Evolutionary conservation across 164 flowering plant genomes (phyloP).

Genomic region (Echeveria elegans): DNA sequence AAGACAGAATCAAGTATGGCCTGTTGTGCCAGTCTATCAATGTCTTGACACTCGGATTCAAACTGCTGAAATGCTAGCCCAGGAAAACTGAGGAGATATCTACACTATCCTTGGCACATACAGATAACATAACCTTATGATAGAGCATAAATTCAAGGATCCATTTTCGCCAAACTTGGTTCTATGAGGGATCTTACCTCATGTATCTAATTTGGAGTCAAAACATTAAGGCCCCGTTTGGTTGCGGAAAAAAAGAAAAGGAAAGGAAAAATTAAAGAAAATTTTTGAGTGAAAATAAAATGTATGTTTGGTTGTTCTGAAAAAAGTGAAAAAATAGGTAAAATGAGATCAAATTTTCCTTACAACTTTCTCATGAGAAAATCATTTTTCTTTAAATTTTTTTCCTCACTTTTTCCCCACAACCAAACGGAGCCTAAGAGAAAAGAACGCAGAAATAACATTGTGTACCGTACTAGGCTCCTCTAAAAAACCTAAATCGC

Average conservation of each 20-base stretch:
- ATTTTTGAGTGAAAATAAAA: too few species aligned
- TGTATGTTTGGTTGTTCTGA: too few species aligned
- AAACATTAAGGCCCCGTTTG: too few species aligned
- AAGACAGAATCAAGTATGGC: constrained; percentile 24
- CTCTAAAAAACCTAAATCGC: constrained; percentile 88
- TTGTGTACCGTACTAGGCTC: constrained; percentile 68
- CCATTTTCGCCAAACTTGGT: constrained; percentile 46
- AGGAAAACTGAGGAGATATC: constrained; percentile 20
- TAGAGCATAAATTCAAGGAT: constrained; percentile 37
- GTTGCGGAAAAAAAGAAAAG: too few species aligned
- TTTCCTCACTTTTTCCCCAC: too few species aligned
- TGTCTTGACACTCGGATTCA: constrained; percentile 41
- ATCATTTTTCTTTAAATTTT: too few species aligned
- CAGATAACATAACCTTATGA: not conserved
- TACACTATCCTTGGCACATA: not conserved
- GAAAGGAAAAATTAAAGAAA: too few species aligned
- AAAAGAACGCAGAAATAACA: constrained; percentile 1
- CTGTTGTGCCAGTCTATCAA: constrained; percentile 41
- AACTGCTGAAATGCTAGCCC: constrained; percentile 38
- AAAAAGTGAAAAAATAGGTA: too few species aligned
- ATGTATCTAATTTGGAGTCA: constrained; percentile 64
- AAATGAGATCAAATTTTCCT: too few species aligned
- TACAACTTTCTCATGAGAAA: too few species aligned
- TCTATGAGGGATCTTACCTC: constrained; percentile 42
- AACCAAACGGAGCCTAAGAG: too few species aligned